Evolutionary conservation across 2,329 filamentous ascomycete genomes (phyloP), one percentile per base, ranked within the genome.

Genomic region (Aphanocladium album): DNA sequence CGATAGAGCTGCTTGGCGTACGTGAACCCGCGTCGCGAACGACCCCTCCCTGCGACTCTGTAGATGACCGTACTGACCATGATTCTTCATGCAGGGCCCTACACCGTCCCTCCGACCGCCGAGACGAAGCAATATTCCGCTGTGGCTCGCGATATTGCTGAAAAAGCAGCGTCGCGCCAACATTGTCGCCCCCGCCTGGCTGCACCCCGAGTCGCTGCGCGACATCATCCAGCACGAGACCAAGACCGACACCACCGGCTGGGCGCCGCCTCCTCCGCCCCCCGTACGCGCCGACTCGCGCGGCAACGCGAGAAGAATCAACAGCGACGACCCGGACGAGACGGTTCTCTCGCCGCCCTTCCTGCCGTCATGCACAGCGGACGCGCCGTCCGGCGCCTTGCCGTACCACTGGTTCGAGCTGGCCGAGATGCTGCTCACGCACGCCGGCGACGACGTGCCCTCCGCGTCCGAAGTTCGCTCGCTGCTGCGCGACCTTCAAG

Each of bases 341-440:
- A 66, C 69, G 4, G 63, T 76, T 1, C 71, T 86, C 0, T 85
- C 87, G 0, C 85, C 93, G 4, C 93, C 93, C 0, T 97, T 97
- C 71, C 76, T 96, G 1, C 84, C 86, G 1, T 87, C 88, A 17
- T 91, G 89, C 64, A 92, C 89, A 0, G 85, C 88, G 21, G 79
- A 84, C 51, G 84, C 89, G 1, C 85, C 88, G 9, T 77, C 86
- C 0, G 85, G 86, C 45, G 85, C 87, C 16, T 79, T 99, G 35
- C 95, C 95, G 0, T 98, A 96, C 72, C 93, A 98, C 77, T 99
- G 93, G 93, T 83, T 96, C 46, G 95, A 98, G 75, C 77, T 98
- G 9, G 88, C 89, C 19, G 92, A 96, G 74, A 86, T 96, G 71
- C 79, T 99, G 50, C 83, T 99, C 2, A 89, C 93, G 51, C 89